Evolutionary conservation across 108 stramenopile species (phyloP).

Genomic region (Pinguiococcus pyrenoidosus): DNA sequence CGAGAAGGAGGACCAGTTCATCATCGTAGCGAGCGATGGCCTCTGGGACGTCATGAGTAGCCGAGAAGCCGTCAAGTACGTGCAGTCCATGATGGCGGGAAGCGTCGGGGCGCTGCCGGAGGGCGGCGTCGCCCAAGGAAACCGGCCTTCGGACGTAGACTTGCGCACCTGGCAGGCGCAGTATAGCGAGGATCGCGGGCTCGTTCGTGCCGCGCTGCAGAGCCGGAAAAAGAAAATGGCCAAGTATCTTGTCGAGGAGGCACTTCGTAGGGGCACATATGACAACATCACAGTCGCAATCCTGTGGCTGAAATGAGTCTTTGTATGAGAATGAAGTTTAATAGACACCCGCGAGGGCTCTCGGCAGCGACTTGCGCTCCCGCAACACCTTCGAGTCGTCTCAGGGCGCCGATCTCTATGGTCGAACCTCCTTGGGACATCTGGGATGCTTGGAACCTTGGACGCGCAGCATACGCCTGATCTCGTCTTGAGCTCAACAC

Average conservation of each 20-base stretch:
- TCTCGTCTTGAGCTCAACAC: no score
- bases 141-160: no score
- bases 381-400: no score
- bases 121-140: slow-evolving; percentile 1
- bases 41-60: slow-evolving; percentile 93
- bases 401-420: no score
- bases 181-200: slow-evolving; percentile 28
- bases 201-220: slow-evolving; percentile 31
- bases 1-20: slow-evolving; percentile 38
- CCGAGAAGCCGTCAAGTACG: slow-evolving; percentile 78
- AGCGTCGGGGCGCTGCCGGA: neutral
- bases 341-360: no score
- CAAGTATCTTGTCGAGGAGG: slow-evolving; percentile 36
- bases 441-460: no score
- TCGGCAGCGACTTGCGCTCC: no score
- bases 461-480: no score
- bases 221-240: slow-evolving; percentile 40
- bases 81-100: slow-evolving; percentile 15
- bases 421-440: no score
- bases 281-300: slow-evolving; percentile 40
- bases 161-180: no score
- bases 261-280: slow-evolving; percentile 27
- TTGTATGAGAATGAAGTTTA: no score
- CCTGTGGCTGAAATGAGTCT: slow-evolving; percentile 25
- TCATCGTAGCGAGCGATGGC: slow-evolving; percentile 74